These are phyloP conservation scores for Cladosporium halotolerans DNA, from an alignment of 2,329 filamentous ascomycete genomes.

Conservation along the genomic window DNA sequence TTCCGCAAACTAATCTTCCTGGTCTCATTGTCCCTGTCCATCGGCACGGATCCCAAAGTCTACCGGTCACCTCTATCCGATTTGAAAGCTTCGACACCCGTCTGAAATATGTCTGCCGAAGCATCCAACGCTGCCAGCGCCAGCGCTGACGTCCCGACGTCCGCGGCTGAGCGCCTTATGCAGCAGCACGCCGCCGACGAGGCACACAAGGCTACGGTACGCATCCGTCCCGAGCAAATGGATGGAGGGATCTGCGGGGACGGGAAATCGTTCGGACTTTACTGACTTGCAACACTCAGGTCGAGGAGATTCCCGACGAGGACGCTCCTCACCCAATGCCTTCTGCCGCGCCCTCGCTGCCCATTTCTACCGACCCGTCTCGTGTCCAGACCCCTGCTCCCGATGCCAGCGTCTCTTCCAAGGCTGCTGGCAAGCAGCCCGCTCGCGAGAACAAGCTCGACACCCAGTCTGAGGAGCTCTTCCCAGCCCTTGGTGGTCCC, in stretches of 20 bases:
- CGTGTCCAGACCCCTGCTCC: conserved; percentile 30
- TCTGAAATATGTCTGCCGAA: conserved; percentile 21
- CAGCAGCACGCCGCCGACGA: conserved; percentile 48
- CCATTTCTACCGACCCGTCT: conserved; percentile 33
- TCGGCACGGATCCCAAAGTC: conserved; percentile 3
- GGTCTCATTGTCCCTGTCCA: not conserved
- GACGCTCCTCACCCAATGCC: conserved; percentile 57
- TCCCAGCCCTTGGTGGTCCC: conserved; percentile 78
- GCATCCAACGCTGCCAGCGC: conserved; percentile 18
- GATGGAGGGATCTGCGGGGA: not conserved
- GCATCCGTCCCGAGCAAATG: not conserved
- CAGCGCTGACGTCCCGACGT: conserved; percentile 13
- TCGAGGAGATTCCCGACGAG: conserved; percentile 73
- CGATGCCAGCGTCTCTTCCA: conserved; percentile 46
- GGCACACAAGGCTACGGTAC: conserved; percentile 55
- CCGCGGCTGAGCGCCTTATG: conserved; percentile 47
- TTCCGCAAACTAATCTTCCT: not conserved
- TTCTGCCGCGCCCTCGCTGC: conserved; percentile 38
- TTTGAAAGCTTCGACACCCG: not conserved
- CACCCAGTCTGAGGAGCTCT: conserved; percentile 81
- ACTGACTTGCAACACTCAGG: not conserved
- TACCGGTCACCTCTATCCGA: conserved; percentile 12
- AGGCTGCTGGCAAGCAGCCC: conserved; percentile 65
- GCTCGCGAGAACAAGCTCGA: conserved; percentile 56
- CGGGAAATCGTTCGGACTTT: not conserved